These are phyloP conservation scores for Gaillardinia entomophila DNA, from an alignment of 805 yeast genomes.

Conservation along the genomic window DNA sequence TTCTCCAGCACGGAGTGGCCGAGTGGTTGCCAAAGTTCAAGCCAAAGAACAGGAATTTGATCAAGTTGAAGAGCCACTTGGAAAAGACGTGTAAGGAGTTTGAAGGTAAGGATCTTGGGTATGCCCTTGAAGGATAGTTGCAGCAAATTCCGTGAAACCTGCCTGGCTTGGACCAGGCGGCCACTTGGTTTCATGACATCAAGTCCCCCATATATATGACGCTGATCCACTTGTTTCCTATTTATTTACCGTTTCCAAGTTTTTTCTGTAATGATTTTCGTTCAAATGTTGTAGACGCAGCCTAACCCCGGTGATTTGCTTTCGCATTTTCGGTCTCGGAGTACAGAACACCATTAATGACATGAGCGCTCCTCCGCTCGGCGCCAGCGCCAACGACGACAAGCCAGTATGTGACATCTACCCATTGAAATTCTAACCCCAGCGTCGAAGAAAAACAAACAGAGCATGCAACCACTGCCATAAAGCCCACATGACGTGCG, in stretches of 20 bases:
- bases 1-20: slow-evolving; percentile 49
- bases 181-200: no score
- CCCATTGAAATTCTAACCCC: no score
- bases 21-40: slow-evolving; percentile 38
- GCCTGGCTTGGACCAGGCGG: no score
- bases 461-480: slow-evolving; percentile 92
- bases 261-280: no score
- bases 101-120: slow-evolving; percentile 29
- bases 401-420: not conserved
- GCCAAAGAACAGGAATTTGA: slow-evolving; percentile 24
- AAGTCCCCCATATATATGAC: no score
- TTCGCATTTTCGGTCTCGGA: not conserved
- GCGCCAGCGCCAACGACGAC: not conserved
- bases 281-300: no score
- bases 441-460: slow-evolving; percentile 58
- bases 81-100: slow-evolving; percentile 22
- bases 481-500: slow-evolving; percentile 89
- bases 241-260: no score
- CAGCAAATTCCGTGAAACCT: no score
- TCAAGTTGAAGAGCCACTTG: slow-evolving; percentile 22
- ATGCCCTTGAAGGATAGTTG: slow-evolving; percentile 29
- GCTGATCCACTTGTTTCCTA: no score
- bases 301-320: no score
- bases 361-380: not conserved
- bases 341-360: not conserved